phyloP scores from a whole-genome alignment of 2,329 filamentous ascomycete species.

The Apiospora rasikravindrae region DNA sequence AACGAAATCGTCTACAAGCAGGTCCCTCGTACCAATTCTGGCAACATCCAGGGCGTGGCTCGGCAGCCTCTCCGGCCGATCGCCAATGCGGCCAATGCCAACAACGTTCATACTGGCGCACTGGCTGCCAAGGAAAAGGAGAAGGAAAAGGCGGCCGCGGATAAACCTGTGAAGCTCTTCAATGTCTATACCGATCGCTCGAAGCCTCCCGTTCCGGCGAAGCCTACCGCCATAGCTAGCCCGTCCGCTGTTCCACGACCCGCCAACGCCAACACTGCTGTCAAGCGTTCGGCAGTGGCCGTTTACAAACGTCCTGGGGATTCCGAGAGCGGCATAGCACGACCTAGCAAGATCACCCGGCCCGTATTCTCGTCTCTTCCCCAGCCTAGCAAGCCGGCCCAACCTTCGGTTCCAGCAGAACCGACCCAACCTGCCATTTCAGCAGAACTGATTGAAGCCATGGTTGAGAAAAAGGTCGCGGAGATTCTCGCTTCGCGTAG shows the following conservation, averaged over 20 bases:
- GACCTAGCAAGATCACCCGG: constrained; percentile 35
- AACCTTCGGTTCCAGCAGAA: constrained; percentile 62
- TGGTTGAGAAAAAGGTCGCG: constrained; percentile 90
- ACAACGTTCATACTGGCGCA: constrained; percentile 72
- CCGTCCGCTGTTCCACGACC: constrained; percentile 26
- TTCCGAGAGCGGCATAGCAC: constrained; percentile 39
- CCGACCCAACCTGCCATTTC: constrained; percentile 51
- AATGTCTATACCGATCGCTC: constrained; percentile 81
- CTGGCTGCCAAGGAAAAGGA: constrained; percentile 53
- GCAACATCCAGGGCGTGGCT: constrained; percentile 45
- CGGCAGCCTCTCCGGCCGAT: constrained; percentile 83
- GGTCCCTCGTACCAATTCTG: constrained; percentile 57
- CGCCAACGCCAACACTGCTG: constrained; percentile 24
- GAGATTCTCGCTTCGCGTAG: constrained; percentile 84
- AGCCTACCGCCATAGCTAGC: constrained; percentile 42
- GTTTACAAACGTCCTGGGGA: constrained; percentile 51
- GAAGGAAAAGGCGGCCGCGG: constrained; percentile 55
- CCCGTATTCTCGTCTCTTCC: constrained; percentile 30
- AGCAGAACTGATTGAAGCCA: constrained; percentile 80
- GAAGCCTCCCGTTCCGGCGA: constrained; percentile 51
- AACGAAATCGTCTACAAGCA: constrained; percentile 92
- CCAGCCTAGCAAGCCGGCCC: constrained; percentile 25
- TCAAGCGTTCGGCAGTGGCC: constrained; percentile 32
- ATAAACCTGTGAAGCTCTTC: constrained; percentile 83
- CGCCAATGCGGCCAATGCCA: constrained; percentile 72